A percentile compares a stretch with the other conserved stretches of the same genome.
These are phyloP conservation scores for Triticum turgidum DNA, from an alignment of 176 grass and related monocot species.

Conservation along the genomic window DNA sequence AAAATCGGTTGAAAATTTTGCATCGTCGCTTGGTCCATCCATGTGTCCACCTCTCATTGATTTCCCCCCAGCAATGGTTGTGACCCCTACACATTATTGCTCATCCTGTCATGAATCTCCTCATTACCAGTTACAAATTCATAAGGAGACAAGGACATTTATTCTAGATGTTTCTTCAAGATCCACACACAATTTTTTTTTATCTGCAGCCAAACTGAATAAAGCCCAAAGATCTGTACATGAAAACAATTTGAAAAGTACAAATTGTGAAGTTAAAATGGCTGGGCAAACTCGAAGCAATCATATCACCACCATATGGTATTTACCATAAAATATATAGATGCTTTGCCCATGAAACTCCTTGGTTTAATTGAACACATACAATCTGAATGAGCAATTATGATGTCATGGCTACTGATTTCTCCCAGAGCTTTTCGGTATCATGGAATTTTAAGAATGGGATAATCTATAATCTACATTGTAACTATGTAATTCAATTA, in stretches of 20 bases:
- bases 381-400: background rate
- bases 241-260: too few species aligned
- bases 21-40: constrained; percentile 86
- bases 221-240: background rate
- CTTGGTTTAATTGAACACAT: background rate
- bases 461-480: too few species aligned
- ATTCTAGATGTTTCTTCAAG: background rate
- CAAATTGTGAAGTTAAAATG: too few species aligned
- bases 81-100: constrained; percentile 62
- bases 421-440: too few species aligned
- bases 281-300: too few species aligned
- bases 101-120: constrained; percentile 14
- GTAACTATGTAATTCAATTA: background rate
- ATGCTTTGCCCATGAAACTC: background rate
- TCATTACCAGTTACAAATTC: background rate
- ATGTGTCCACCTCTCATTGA: constrained; percentile 67
- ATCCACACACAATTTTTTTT: background rate
- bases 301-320: background rate
- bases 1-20: constrained; percentile 96
- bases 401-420: background rate
- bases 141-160: background rate
- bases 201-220: constrained; percentile 1
- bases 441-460: too few species aligned
- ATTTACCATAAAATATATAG: background rate
- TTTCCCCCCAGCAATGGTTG: constrained; percentile 95